Evolutionary conservation across 2,329 filamentous ascomycete genomes (phyloP), one percentile per base, ranked within the genome.

Genomic region (Paraconiothyrium brasiliense): DNA sequence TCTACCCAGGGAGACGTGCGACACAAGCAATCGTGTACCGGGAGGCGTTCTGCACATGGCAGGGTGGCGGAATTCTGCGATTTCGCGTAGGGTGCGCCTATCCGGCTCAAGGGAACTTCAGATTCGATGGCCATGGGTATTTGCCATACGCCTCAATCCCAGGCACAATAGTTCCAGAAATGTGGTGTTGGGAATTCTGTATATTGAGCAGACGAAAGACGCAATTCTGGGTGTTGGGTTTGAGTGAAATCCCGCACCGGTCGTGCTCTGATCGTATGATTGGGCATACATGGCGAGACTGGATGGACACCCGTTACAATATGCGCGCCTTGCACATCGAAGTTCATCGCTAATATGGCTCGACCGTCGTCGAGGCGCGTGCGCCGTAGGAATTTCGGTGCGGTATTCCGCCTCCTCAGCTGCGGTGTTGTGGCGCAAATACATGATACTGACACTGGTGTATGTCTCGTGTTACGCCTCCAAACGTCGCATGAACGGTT

Each of bases 51-150:
- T 66, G 62, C 61, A 62, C 54, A 57, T 59, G 43, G 58, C 49
- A 54, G 16, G 43, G 48, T 43, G 52, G 43, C 43, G 49, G 55
- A 49, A 24, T 51, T 24, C 27, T 58, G 47, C 63, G 60, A 65
- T 67, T 50, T 46, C 51, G 54, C 57, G 52, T 55, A 58, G 34
- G 59, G 44, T 30, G 46, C 43, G 59, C 59, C 61, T 58, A 59
- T 58, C 63, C 63, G 66, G 63, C 41, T 62, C 57, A 68, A 68
- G 37, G 66, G 63, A 66, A 57, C 44, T 55, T 27, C 24, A 63
- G 54, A 60, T 47, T 60, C 47, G 44, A 27, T 27, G 14, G 30
- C 56, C 59, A 64, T 32, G 60, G 54, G 16, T 51, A 13, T 41
- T 44, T 46, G 59, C 57, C 58, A 32, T 20, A 24, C 54, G 47